Evolutionary conservation across 352 stramenopile species (phyloP).

Genomic region (Phytophthora syringae): DNA sequence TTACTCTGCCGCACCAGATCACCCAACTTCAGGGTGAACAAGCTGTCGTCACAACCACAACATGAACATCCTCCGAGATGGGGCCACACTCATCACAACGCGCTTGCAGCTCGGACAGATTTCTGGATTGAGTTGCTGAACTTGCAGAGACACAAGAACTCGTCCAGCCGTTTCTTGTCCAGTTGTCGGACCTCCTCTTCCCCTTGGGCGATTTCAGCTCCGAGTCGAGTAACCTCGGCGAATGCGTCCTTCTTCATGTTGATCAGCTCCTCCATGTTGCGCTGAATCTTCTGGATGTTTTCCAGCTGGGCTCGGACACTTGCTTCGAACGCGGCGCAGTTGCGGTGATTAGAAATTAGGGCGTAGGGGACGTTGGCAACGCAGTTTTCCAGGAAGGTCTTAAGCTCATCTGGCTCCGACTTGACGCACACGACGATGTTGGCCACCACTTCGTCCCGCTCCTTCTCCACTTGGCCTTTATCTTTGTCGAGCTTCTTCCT

Average conservation of each 20-base stretch:
- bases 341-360: slow-evolving; percentile 53
- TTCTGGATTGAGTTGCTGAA: slow-evolving; percentile 64
- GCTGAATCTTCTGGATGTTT: slow-evolving; percentile 44
- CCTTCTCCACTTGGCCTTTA: slow-evolving; percentile 40
- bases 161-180: slow-evolving; percentile 51
- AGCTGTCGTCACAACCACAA: slow-evolving; percentile 7
- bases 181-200: slow-evolving; percentile 52
- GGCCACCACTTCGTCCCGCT: slow-evolving; percentile 58
- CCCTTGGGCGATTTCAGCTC: slow-evolving; percentile 44
- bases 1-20: slow-evolving; percentile 26
- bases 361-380: slow-evolving; percentile 53
- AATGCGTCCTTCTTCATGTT: slow-evolving; percentile 53
- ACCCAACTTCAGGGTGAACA: slow-evolving; percentile 8
- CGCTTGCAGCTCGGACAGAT: slow-evolving; percentile 28
- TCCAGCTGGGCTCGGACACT: slow-evolving; percentile 44
- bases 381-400: slow-evolving; percentile 43
- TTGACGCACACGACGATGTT: slow-evolving; percentile 59
- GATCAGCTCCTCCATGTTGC: slow-evolving; percentile 68
- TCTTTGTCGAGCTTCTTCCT: slow-evolving; percentile 31
- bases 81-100: slow-evolving; percentile 1
- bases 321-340: slow-evolving; percentile 51
- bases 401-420: slow-evolving; percentile 42
- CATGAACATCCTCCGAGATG: neutral
- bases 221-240: slow-evolving; percentile 60
- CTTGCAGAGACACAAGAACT: slow-evolving; percentile 53